Evolutionary conservation across 805 yeast species (phyloP).

Genomic region (Yarrowia yakushimensis): DNA sequence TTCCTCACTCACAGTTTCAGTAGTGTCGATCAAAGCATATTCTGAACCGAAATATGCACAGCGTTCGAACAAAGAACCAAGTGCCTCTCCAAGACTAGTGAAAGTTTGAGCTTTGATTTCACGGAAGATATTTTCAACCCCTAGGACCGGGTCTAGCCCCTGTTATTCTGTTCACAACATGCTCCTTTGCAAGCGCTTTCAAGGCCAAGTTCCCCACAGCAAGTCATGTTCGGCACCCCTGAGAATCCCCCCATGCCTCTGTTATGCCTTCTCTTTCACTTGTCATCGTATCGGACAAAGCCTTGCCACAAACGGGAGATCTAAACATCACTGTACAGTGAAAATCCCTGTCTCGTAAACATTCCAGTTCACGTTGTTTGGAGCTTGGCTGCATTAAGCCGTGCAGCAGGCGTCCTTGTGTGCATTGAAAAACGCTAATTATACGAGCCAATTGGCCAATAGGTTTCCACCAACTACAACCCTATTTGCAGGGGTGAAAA

Average conservation of each 20-base stretch:
- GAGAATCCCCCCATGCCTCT: not conserved
- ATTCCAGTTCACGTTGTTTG: not conserved
- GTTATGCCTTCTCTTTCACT: not conserved
- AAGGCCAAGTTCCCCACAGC: too few relatives aligned
- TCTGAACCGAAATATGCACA: not conserved
- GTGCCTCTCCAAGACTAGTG: too few relatives aligned
- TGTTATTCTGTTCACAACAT: too few relatives aligned
- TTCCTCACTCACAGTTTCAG: not conserved
- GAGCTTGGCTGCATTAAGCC: not conserved
- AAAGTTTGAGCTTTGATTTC: too few relatives aligned
- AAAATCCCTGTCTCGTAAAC: constrained; percentile 4
- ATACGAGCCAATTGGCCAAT: not conserved
- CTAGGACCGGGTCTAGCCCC: too few relatives aligned
- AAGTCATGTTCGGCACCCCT: too few relatives aligned
- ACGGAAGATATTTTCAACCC: too few relatives aligned
- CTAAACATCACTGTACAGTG: not conserved
- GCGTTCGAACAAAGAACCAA: too few relatives aligned
- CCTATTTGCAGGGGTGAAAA: too few relatives aligned
- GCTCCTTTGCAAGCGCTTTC: too few relatives aligned
- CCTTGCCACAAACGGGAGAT: not conserved
- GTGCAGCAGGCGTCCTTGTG: not conserved
- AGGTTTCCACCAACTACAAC: not conserved
- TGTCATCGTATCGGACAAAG: not conserved
- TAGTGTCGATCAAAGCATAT: constrained; percentile 3
- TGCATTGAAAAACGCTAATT: not conserved